Conservation (phyloP, 148 eudicot species). For the Fagopyrum homotropicum region DNA sequence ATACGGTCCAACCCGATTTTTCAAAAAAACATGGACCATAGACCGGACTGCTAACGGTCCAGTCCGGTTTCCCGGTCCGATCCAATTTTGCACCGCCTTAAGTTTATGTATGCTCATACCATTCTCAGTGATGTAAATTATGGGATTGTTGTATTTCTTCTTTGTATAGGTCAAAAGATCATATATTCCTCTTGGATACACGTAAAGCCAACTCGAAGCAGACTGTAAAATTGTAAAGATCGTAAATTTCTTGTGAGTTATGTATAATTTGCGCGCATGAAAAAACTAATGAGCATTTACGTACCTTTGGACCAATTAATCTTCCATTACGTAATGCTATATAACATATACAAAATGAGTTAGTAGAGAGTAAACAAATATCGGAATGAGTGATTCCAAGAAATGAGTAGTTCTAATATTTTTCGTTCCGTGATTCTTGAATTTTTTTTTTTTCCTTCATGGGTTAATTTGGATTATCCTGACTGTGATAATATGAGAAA, state of each 20-base stretch:
- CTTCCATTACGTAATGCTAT: slow-evolving; percentile 40
- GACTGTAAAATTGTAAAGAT: slow-evolving; percentile 18
- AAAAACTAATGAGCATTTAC: not conserved
- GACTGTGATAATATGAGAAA: too few relatives aligned
- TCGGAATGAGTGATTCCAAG: too few relatives aligned
- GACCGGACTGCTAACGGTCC: too few relatives aligned
- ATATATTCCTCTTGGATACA: slow-evolving; percentile 17
- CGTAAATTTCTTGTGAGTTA: not conserved
- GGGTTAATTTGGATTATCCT: too few relatives aligned
- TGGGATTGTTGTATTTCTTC: slow-evolving; percentile 14
- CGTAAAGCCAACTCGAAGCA: slow-evolving; percentile 33
- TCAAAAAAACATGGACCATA: too few relatives aligned
- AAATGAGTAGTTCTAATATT: too few relatives aligned
- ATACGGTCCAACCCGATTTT: too few relatives aligned
- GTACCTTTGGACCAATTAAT: slow-evolving; percentile 45
- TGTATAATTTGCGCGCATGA: not conserved
- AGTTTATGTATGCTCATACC: not conserved
- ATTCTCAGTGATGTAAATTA: slow-evolving; percentile 15
- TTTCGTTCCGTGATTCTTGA: too few relatives aligned
- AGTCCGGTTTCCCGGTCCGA: too few relatives aligned
- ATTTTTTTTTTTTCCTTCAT: too few relatives aligned
- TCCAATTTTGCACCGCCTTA: too few relatives aligned
- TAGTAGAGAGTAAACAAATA: too few relatives aligned
- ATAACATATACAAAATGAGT: not conserved
- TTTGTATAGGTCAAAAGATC: slow-evolving; percentile 15